A percentile compares a stretch with the other conserved stretches of the same genome.
These are phyloP conservation scores for Lagenaria siceraria DNA, from an alignment of 306 rosid genomes.

Conservation along the genomic window DNA sequence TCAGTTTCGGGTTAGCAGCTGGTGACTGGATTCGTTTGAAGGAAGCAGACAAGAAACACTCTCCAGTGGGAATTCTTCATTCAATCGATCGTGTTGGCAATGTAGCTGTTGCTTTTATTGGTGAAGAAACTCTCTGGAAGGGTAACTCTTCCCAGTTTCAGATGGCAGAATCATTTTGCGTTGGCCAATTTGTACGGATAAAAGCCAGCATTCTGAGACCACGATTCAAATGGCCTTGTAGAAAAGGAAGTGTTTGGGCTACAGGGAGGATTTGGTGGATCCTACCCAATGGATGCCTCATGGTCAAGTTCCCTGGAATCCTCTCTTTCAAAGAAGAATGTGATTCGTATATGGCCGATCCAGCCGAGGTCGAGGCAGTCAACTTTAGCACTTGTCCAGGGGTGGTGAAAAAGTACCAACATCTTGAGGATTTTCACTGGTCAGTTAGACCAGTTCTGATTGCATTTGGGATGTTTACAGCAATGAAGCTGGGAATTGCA, in stretches of 20 bases:
- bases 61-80: conserved; percentile 76
- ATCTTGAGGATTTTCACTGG: conserved; percentile 89
- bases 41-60: conserved; percentile 52
- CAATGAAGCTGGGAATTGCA: conserved; percentile 47
- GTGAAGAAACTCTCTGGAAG: conserved; percentile 61
- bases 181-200: conserved; percentile 68
- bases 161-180: conserved; percentile 59
- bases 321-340: conserved; percentile 37
- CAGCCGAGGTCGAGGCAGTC: conserved; percentile 74
- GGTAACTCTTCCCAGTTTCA: conserved; percentile 61
- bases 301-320: conserved; percentile 76
- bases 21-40: conserved; percentile 69
- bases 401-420: conserved; percentile 64
- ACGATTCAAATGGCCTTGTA: conserved; percentile 73
- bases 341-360: conserved; percentile 54
- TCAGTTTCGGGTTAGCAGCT: conserved; percentile 63
- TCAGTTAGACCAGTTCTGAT: conserved; percentile 64
- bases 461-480: conserved; percentile 61
- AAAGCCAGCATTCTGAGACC: conserved; percentile 51
- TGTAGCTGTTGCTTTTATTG: conserved; percentile 64
- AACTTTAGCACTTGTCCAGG: conserved; percentile 52
- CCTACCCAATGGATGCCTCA: conserved; percentile 72
- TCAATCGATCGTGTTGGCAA: conserved; percentile 45
- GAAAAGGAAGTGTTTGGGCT: conserved; percentile 40
- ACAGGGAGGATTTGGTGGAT: conserved; percentile 70